These are phyloP conservation scores for Agaricus bisporus DNA, from an alignment of 768 basidiomycete species.

Conservation along the genomic window DNA sequence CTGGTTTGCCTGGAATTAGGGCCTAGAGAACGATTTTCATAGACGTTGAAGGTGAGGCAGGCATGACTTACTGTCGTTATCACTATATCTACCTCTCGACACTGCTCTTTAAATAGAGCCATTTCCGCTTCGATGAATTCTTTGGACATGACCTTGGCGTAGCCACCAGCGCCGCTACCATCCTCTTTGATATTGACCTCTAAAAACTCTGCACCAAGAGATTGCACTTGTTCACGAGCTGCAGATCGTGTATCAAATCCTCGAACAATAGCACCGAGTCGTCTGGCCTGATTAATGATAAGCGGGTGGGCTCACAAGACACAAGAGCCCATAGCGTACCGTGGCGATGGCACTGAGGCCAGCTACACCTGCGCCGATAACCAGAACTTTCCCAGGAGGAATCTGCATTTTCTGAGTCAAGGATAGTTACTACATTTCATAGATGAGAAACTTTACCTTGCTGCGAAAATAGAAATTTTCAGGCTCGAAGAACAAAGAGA, in stretches of 20 bases:
- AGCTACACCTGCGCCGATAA: slow-evolving; percentile 87
- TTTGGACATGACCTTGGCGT: slow-evolving; percentile 88
- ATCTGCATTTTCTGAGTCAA: slow-evolving; percentile 39
- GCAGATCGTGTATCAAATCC: slow-evolving; percentile 85
- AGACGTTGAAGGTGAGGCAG: not conserved
- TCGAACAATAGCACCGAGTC: slow-evolving; percentile 83
- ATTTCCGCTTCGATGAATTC: slow-evolving; percentile 87
- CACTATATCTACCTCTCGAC: slow-evolving; percentile 85
- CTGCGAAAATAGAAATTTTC: slow-evolving; percentile 14
- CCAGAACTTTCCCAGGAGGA: slow-evolving; percentile 79
- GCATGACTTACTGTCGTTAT: slow-evolving; percentile 64
- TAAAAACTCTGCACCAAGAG: slow-evolving; percentile 86
- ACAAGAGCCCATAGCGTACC: slow-evolving; percentile 25
- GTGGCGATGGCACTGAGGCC: slow-evolving; percentile 86
- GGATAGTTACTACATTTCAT: not conserved
- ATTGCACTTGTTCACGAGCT: slow-evolving; percentile 85
- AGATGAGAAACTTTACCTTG: slow-evolving; percentile 20
- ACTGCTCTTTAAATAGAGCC: slow-evolving; percentile 83
- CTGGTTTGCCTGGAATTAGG: slow-evolving; percentile 80
- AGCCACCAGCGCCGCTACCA: slow-evolving; percentile 77
- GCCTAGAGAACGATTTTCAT: slow-evolving; percentile 35
- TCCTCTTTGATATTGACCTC: slow-evolving; percentile 78
- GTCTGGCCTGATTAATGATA: slow-evolving; percentile 47
- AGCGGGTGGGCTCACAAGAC: not conserved
- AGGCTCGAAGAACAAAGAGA: not conserved